Base-by-base conservation (phyloP, 2,329 filamentous ascomycete genomes). In the Coniella vitis region DNA sequence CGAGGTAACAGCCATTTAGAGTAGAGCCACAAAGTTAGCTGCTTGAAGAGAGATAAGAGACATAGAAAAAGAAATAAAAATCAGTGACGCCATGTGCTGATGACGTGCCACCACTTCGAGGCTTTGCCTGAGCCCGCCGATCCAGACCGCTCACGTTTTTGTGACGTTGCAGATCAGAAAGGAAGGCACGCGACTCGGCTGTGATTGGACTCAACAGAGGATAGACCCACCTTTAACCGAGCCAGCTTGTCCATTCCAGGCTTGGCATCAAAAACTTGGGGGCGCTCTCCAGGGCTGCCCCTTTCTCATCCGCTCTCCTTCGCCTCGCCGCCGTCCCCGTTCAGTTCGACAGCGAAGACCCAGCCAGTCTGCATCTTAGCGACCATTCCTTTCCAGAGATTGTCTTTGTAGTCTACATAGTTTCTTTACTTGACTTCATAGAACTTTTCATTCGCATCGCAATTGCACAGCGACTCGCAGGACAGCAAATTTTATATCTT, bases 81-180 rank as follows among this genome's bases (percentile, higher is more conserved):
- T 25, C n/a, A 31, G n/a, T 7, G 7, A 8, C 10, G 12, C 10
- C 2, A 32, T 12, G 1, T 8, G 10, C 22, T 14, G 25, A 32
- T 42, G 40, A 42, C 40, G 40, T 42, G 32, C 22, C 29, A 38
- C 25, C 10, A 10, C 25, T 29, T 10, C 25, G 25, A 10, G 25
- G 25, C 25, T n/a, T n/a, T 37, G 16, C 16, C n/a, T 17, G 16
- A 17, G 12, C 34, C 43, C 16, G 43, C 16, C 13, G 45, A 40
- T 47, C 37, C 37, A 29, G 45, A n/a, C 25, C 5, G 34, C 19
- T 16, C 41, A n/a, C 31, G n/a, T 32, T 31, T 20, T 17, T 12
- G 32, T 44, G 36, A 39, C 19, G 45, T 32, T 36, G 25, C 25
- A 40, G 44, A 39, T 20, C 22, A 46, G 25, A 20, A 43, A n/a